These are phyloP conservation scores for Davidsoniella virescens DNA, from an alignment of 2,329 filamentous ascomycete genomes.

Conservation along the genomic window DNA sequence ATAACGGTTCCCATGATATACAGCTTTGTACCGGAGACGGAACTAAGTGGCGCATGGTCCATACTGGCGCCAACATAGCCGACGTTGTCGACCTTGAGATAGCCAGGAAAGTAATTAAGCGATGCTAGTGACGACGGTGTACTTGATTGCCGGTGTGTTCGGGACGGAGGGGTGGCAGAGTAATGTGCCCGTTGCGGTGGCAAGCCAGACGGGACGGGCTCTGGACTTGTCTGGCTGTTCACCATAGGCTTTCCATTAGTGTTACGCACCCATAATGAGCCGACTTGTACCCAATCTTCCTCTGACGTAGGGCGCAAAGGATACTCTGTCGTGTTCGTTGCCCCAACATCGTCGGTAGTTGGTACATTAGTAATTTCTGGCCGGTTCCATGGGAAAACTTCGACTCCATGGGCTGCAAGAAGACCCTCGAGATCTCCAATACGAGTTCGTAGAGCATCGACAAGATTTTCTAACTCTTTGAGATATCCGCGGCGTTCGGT, in stretches of 20 bases:
- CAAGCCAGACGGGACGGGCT: neutral
- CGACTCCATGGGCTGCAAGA: slow-evolving; percentile 41
- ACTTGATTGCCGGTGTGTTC: slow-evolving; percentile 14
- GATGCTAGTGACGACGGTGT: slow-evolving; percentile 16
- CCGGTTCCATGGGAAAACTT: slow-evolving; percentile 26
- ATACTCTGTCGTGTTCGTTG: neutral
- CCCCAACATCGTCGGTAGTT: neutral
- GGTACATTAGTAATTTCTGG: neutral
- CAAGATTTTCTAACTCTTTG: slow-evolving; percentile 59
- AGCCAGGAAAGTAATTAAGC: slow-evolving; percentile 25
- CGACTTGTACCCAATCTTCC: neutral
- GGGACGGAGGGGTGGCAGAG: slow-evolving; percentile 12
- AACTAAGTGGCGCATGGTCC: slow-evolving; percentile 49
- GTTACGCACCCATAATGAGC: slow-evolving; percentile 3
- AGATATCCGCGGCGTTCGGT: slow-evolving; percentile 65
- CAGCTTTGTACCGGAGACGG: slow-evolving; percentile 60
- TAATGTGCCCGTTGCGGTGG: slow-evolving; percentile 18
- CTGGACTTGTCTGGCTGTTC: neutral
- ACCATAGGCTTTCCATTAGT: neutral
- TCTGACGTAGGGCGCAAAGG: neutral
- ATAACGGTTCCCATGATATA: slow-evolving; percentile 66
- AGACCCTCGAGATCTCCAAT: slow-evolving; percentile 53
- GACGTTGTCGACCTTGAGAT: slow-evolving; percentile 45
- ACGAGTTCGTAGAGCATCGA: slow-evolving; percentile 47
- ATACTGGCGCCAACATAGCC: slow-evolving; percentile 35